A percentile compares a stretch with the other conserved stretches of the same genome.
These are phyloP conservation scores for Opeltia flavorubescens DNA, from an alignment of 495 filamentous ascomycete genomes.

Conservation along the genomic window DNA sequence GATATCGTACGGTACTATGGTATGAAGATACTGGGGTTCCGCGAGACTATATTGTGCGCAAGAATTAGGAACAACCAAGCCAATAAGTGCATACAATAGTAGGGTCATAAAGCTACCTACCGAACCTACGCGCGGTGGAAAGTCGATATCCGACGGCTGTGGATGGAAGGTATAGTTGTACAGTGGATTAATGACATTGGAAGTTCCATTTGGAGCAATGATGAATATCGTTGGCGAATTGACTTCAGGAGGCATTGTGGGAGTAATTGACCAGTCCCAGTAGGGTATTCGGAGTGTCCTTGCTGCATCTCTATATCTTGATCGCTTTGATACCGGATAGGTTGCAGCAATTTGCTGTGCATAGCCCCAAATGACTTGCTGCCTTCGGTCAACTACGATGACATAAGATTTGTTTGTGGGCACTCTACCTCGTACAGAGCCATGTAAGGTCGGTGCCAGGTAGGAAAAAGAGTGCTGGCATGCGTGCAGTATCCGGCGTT, in stretches of 20 bases:
- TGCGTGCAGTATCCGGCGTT: constrained; percentile 14
- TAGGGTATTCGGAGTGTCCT: constrained; percentile 36
- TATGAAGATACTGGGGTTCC: not conserved
- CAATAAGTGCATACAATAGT: not conserved
- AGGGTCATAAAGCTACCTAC: not conserved
- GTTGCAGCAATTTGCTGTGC: constrained; percentile 18
- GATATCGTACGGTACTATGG: constrained; percentile 13
- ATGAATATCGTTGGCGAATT: constrained; percentile 24
- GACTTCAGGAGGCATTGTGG: constrained; percentile 22
- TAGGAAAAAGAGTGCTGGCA: constrained; percentile 18
- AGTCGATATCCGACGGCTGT: constrained; percentile 13
- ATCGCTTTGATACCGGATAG: constrained; percentile 14
- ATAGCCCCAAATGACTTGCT: constrained; percentile 19
- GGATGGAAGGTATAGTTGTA: constrained; percentile 22
- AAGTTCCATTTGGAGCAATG: constrained; percentile 21
- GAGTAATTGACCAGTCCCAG: constrained; percentile 41
- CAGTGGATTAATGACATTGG: constrained; percentile 23
- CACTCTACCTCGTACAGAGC: constrained; percentile 28
- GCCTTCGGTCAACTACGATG: not conserved
- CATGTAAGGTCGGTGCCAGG: constrained; percentile 35
- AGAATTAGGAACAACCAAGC: not conserved
- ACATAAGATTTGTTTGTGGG: not conserved
- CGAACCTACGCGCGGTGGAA: constrained; percentile 10
- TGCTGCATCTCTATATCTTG: constrained; percentile 28
- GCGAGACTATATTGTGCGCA: not conserved